Evolutionary conservation across 2,329 filamentous ascomycete species (phyloP), one percentile per base, ranked within the genome.

Genomic region (Fonsecaea pugnacius): DNA sequence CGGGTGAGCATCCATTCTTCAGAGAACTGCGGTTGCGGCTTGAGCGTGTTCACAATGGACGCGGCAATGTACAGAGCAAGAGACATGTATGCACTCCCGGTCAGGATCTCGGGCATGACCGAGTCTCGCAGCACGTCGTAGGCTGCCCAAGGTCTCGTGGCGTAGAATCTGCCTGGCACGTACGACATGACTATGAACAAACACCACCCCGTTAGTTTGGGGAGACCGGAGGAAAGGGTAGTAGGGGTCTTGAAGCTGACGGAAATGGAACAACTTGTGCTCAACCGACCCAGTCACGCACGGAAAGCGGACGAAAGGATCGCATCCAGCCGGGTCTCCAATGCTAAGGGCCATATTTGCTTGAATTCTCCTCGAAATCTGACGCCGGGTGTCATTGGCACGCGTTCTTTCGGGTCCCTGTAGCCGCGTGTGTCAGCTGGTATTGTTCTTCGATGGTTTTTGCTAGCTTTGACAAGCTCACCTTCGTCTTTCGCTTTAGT

Each of bases 221-320:
- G 14, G 16, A 16, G 16, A 51, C 8, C 18, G 1, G 12, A 12
- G 7, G 27, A 10, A 27, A 21, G 21, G 16, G 27, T 18, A 51
- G 21, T 12, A 51, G 27, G 27, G 12, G 48, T n/a, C n/a, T 24
- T 27, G 46, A 50, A 18, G 27, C 48, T 51, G 48, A 51, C 48
- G 48, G 48, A 51, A 51, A 51, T 51, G 48, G 27, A 51, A 51
- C 48, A 51, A 51, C 48, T 51, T 51, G 27, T 51, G 27, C 21
- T 51, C 48, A 12, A 51, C 10, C 18, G 48, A 51, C 10, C 48
- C 48, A 27, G 48, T 51, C 21, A 27, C 48, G 27, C 27, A 27
- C 4, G 48, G 48, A 12, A 51, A 51, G 27, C 48, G 21, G 27
- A 51, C 48, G 27, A 51, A 51, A 32, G 48, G 48, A 27, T 51